A percentile compares a stretch with the other conserved stretches of the same genome.
These are phyloP conservation scores for Ploettnerulaceae sp. DNA, from an alignment of 2,329 filamentous ascomycete species.

Conservation along the genomic window DNA sequence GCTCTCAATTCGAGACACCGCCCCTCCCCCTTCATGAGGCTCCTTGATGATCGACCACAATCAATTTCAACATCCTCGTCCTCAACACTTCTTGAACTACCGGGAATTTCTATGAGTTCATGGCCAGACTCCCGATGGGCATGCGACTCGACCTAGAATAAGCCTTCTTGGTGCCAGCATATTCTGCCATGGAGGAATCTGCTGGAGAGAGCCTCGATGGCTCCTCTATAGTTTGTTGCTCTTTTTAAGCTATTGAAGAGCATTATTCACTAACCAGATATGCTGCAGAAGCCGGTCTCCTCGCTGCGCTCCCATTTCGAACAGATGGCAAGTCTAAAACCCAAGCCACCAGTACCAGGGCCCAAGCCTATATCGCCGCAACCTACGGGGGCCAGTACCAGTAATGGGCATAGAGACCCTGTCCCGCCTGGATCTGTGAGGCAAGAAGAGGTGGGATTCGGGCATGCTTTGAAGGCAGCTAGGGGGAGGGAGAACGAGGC, in stretches of 20 bases:
- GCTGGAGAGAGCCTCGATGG: constrained; percentile 62
- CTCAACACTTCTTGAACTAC: not conserved
- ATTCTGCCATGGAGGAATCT: constrained; percentile 40
- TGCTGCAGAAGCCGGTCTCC: constrained; percentile 69
- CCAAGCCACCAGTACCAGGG: constrained; percentile 36
- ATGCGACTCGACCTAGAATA: constrained; percentile 12
- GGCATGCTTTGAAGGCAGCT: constrained; percentile 17
- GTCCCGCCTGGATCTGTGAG: constrained; percentile 14
- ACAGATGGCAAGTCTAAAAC: constrained; percentile 56
- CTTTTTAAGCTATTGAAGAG: not conserved
- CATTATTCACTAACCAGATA: constrained; percentile 11
- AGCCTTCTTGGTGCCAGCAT: constrained; percentile 15
- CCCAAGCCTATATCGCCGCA: constrained; percentile 29
- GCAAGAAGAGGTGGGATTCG: constrained; percentile 20
- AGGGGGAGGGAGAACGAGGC: constrained; percentile 28
- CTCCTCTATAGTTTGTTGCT: constrained; percentile 63
- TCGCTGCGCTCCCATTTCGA: constrained; percentile 78
- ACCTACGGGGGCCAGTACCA: constrained; percentile 18
- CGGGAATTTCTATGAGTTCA: constrained; percentile 15
- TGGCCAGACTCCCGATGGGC: constrained; percentile 22
- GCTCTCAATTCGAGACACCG: constrained; percentile 9
- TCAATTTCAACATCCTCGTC: constrained; percentile 1
- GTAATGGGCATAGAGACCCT: constrained; percentile 17
- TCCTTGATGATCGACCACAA: constrained; percentile 13
- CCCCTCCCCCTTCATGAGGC: constrained; percentile 9